phyloP scores from a whole-genome alignment of 331 rosid genomes.

The Quercus phellos region DNA sequence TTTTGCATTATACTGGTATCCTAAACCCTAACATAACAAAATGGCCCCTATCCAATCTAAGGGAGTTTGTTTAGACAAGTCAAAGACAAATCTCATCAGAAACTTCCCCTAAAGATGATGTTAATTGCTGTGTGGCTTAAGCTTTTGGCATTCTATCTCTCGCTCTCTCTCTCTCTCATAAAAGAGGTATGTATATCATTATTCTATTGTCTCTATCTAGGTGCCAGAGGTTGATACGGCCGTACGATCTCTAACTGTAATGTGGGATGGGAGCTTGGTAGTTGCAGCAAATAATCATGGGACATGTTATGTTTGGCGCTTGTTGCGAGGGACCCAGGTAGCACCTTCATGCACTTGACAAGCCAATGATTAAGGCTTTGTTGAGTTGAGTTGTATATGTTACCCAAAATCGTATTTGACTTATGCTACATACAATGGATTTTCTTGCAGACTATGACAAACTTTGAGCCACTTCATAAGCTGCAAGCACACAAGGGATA shows the following conservation, averaged over 20 bases:
- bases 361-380: background rate
- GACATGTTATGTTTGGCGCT: constrained; percentile 97
- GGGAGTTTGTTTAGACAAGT: background rate
- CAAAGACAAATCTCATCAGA: background rate
- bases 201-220: constrained; percentile 40
- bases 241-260: constrained; percentile 90
- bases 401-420: constrained; percentile 2
- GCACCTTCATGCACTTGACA: constrained; percentile 7
- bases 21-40: background rate
- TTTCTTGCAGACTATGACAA: constrained; percentile 83
- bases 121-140: constrained; percentile 3
- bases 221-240: constrained; percentile 99
- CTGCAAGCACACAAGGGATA: constrained; percentile 94
- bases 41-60: background rate
- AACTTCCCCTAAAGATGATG: background rate
- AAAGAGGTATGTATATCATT: constrained; percentile 10
- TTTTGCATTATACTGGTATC: background rate
- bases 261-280: constrained; percentile 99
- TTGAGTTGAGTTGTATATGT: background rate
- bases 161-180: background rate
- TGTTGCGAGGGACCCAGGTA: constrained; percentile 94
- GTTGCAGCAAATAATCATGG: constrained; percentile 99
- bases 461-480: constrained; percentile 98
- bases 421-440: constrained; percentile 12
- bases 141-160: background rate